phyloP scores from a whole-genome alignment of 2,329 filamentous ascomycete genomes.

The Grosmannia clavigera region DNA sequence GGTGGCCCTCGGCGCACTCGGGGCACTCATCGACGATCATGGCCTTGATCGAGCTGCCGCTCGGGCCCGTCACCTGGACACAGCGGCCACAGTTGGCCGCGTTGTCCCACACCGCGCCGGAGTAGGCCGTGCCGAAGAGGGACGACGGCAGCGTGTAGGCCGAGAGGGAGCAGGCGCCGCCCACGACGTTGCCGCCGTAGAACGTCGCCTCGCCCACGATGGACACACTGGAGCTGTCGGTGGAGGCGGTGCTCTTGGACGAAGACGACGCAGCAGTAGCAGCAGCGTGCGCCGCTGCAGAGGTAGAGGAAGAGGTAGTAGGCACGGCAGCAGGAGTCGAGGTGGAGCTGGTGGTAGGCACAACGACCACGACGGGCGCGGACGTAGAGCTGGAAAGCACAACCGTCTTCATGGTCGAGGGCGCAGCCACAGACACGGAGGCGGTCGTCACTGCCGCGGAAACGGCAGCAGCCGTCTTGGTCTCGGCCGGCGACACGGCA shows the following conservation, averaged over 20 bases:
- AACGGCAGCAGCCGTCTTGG: too few species aligned
- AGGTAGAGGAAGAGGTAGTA: neutral
- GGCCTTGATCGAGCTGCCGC: constrained; percentile 41
- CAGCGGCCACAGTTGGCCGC: constrained; percentile 49
- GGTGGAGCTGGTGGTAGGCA: too few species aligned
- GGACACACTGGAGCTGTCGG: neutral
- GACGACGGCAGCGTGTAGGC: constrained; percentile 47
- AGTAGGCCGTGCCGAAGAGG: constrained; percentile 50
- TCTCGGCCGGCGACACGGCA: too few species aligned
- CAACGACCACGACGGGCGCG: neutral
- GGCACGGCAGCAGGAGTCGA: neutral
- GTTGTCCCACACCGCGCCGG: constrained; percentile 42
- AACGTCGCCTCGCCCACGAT: constrained; percentile 33
- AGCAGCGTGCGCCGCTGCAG: neutral
- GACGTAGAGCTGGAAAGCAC: neutral
- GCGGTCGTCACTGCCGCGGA: too few species aligned
- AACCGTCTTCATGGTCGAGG: neutral
- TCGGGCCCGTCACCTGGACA: constrained; percentile 43
- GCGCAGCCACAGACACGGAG: neutral
- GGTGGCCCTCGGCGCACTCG: constrained; percentile 26
- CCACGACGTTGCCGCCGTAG: constrained; percentile 42
- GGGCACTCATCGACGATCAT: constrained; percentile 45
- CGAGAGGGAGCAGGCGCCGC: constrained; percentile 51
- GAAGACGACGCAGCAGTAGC: neutral
- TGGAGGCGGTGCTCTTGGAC: neutral